Evolutionary conservation across 305 asterid genomes (phyloP).

Genomic region (Rubia balearica): DNA sequence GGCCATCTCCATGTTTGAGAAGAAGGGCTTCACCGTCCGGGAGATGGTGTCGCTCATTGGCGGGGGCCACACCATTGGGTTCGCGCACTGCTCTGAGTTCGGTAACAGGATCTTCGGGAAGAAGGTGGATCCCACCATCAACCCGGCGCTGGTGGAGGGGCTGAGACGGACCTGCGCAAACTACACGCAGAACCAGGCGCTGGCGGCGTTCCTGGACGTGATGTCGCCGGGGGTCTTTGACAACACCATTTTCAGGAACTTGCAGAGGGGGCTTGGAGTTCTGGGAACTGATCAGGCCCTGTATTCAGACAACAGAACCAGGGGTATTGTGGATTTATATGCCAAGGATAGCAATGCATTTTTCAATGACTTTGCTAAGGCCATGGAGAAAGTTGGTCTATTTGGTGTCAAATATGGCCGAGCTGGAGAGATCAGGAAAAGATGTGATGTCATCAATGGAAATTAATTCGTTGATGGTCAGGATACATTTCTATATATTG

Average conservation of each 20-base stretch:
- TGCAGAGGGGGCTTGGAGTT: slow-evolving; percentile 25
- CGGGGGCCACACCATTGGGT: slow-evolving; percentile 32
- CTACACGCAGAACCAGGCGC: slow-evolving; percentile 12
- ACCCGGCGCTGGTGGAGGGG: slow-evolving; percentile 22
- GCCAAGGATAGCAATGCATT: slow-evolving; percentile 21
- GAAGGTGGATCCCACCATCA: slow-evolving; percentile 16
- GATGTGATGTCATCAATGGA: slow-evolving; percentile 27
- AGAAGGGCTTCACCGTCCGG: slow-evolving; percentile 18
- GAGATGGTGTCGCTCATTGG: slow-evolving; percentile 32
- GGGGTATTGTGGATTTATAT: slow-evolving; percentile 23
- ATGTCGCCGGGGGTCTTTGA: slow-evolving; percentile 30
- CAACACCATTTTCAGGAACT: slow-evolving; percentile 24
- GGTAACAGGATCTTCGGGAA: slow-evolving; percentile 17
- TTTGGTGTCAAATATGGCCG: slow-evolving; percentile 23
- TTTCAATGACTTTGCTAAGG: slow-evolving; percentile 28
- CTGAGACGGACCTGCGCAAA: slow-evolving; percentile 24
- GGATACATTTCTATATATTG: not conserved
- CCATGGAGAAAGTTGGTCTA: slow-evolving; percentile 32
- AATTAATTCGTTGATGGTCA: not conserved
- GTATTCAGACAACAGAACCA: slow-evolving; percentile 24
- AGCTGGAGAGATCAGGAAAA: slow-evolving; percentile 32
- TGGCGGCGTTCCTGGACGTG: slow-evolving; percentile 30
- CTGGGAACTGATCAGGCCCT: slow-evolving; percentile 24
- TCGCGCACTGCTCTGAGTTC: slow-evolving; percentile 28
- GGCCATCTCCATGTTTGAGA: slow-evolving; percentile 16